Base-by-base conservation (phyloP, 2,329 filamentous ascomycete species). In the Colletotrichum gloeosporioides region DNA sequence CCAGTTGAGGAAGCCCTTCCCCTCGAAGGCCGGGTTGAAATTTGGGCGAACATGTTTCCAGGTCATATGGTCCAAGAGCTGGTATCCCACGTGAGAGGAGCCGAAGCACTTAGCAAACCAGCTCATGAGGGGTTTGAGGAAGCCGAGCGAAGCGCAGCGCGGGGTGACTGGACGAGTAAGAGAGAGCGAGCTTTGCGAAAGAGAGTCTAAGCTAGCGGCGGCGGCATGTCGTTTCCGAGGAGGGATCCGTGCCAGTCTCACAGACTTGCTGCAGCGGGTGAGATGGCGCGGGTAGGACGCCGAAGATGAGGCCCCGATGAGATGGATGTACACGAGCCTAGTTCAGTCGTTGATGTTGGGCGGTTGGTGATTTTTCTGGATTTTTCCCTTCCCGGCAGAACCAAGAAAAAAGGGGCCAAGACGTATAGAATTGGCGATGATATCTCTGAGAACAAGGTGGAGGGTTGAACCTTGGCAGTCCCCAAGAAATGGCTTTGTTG, bases 161-260 rank as follows among this genome's bases (percentile, higher is more conserved):
- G 66, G 66, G 49, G 66, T 44, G 63, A 32, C 57, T 27, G 57
- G 31, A 44, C 64, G 57, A 49, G 69, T 39, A 61, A 62, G 55
- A 25, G 55, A 75, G 57, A 65, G 25, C 32, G 62, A 68, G 61
- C 32, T 53, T 53, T 65, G 13, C 10, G 55, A 53, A 39, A 49
- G 34, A 73, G 64, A 36, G 74, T 39, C 74, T 69, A 76, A 74
- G 61, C 70, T 74, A 74, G 64, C 74, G 70, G 62, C 61, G 13
- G 70, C 70, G 59, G 74, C 71, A 74, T 73, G 70, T 69, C 65
- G 74, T 74, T 76, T 74, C 74, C 65, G 65, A 74, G 49, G 44
- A 59, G 74, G n/a, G 74, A 76, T 74, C 74, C 74, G 74, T 74
- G 74, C 70, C 71, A 74, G 64, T 55, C 74, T 76, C 74, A 73